Evolutionary conservation across 371 early-diverging fungal species (phyloP).

Genomic region (Mucor circinelloides): DNA sequence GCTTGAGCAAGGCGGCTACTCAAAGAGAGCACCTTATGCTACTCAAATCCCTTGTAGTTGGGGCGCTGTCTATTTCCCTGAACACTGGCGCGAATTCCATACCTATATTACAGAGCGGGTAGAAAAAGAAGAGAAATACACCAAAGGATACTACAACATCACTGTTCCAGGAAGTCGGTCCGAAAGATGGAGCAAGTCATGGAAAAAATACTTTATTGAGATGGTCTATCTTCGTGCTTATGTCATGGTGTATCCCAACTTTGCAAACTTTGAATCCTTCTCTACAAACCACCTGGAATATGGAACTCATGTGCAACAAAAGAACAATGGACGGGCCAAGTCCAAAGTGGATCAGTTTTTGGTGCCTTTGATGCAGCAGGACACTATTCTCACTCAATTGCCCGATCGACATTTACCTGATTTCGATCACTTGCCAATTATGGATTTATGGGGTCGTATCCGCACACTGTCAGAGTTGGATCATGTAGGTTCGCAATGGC

Average conservation of each 20-base stretch:
- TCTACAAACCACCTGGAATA: constrained; percentile 70
- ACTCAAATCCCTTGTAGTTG: constrained; percentile 67
- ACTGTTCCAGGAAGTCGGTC: constrained; percentile 62
- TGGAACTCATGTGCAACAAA: constrained; percentile 60
- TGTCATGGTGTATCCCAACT: constrained; percentile 71
- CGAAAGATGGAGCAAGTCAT: constrained; percentile 63
- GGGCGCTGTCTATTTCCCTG: constrained; percentile 73
- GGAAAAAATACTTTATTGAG: constrained; percentile 71
- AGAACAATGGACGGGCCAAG: constrained; percentile 34
- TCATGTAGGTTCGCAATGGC: constrained; percentile 43
- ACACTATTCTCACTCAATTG: constrained; percentile 30
- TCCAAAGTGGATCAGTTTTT: constrained; percentile 46
- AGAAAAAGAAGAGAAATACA: constrained; percentile 25
- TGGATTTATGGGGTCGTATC: constrained; percentile 61
- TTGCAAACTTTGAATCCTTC: constrained; percentile 60
- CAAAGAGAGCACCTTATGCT: constrained; percentile 52
- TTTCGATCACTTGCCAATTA: constrained; percentile 51
- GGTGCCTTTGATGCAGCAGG: constrained; percentile 63
- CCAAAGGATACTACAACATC: constrained; percentile 19
- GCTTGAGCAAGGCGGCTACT: constrained; percentile 22
- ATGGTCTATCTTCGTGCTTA: constrained; percentile 63
- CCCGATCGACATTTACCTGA: constrained; percentile 27
- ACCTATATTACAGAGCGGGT: constrained; percentile 53
- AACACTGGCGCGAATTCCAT: constrained; percentile 70
- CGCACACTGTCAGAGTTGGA: constrained; percentile 44